These are phyloP conservation scores for Knufia petricola DNA, from an alignment of 2,329 filamentous ascomycete species.

Conservation along the genomic window DNA sequence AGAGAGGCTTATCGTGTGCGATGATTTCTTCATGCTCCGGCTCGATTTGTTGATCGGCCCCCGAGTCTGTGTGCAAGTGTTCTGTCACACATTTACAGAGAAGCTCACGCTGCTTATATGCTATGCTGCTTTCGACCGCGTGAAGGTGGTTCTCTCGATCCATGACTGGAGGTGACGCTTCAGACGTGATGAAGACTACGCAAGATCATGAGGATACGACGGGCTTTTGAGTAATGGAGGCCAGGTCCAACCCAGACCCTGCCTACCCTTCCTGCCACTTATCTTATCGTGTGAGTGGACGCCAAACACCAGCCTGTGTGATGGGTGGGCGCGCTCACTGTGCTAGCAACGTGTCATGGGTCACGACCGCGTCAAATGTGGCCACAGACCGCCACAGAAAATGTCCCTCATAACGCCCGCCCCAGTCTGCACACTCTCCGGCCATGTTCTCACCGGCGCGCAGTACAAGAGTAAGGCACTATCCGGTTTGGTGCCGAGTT, in stretches of 20 bases:
- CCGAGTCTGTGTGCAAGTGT: slow-evolving; percentile 2
- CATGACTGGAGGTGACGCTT: slow-evolving; percentile 1
- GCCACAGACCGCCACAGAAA: not conserved
- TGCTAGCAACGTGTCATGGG: slow-evolving; percentile 1
- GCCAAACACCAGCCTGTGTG: slow-evolving; percentile 2
- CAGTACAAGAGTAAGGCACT: slow-evolving; percentile 1
- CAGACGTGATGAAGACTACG: slow-evolving; percentile 1
- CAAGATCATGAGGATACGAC: slow-evolving; percentile 3
- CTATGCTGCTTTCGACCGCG: slow-evolving; percentile 2
- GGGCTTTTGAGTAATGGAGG: slow-evolving; percentile 2
- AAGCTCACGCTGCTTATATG: slow-evolving; percentile 3
- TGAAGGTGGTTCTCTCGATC: slow-evolving; percentile 3
- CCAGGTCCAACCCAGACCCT: no score
- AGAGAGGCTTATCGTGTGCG: slow-evolving; percentile 2
- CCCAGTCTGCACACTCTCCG: not conserved
- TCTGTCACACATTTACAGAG: slow-evolving; percentile 4
- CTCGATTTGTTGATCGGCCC: slow-evolving; percentile 2
- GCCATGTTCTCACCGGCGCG: not conserved
- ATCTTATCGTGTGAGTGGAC: slow-evolving; percentile 2
- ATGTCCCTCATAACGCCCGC: not conserved
- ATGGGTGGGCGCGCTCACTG: slow-evolving; percentile 1
- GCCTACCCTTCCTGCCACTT: slow-evolving; percentile 3
- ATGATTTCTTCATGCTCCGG: slow-evolving; percentile 2
- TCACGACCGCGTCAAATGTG: not conserved
- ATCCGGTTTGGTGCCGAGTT: slow-evolving; percentile 2